Percentiles rank a stretch among this genome's conserved stretches.
These are phyloP conservation scores for Pyrenula aspistea DNA, from an alignment of 495 filamentous ascomycete species.

Conservation along the genomic window DNA sequence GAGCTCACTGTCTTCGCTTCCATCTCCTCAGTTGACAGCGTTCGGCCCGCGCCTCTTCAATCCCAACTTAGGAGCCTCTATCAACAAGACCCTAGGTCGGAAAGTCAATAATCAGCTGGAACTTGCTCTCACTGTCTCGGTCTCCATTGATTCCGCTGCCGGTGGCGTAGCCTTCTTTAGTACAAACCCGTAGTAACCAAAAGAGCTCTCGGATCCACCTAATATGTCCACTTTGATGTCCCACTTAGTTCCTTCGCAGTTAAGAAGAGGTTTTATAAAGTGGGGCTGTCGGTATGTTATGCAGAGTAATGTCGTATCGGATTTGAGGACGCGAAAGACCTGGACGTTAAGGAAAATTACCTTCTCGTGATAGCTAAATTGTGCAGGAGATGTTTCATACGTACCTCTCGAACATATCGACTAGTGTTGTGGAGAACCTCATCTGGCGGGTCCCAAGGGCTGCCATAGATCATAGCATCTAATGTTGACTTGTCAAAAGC, in stretches of 20 bases:
- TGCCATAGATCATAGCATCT: constrained; percentile 49
- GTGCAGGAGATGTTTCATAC: not conserved
- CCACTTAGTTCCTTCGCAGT: constrained; percentile 27
- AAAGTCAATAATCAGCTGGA: constrained; percentile 1
- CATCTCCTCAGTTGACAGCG: not conserved
- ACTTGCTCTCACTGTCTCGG: not conserved
- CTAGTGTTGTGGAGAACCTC: constrained; percentile 37
- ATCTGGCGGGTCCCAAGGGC: constrained; percentile 41
- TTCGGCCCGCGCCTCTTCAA: not conserved
- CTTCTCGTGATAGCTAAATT: not conserved
- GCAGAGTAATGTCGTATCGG: constrained; percentile 39
- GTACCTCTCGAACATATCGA: constrained; percentile 40
- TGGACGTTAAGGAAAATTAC: constrained; percentile 13
- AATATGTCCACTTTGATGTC: constrained; percentile 27
- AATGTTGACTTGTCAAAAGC: constrained; percentile 52
- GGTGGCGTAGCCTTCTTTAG: constrained; percentile 20
- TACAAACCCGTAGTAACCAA: constrained; percentile 40
- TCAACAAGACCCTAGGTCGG: not conserved
- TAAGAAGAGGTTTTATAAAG: constrained; percentile 40
- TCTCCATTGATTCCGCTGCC: constrained; percentile 2
- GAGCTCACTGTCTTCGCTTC: not conserved
- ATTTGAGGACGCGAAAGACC: constrained; percentile 41
- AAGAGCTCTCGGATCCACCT: constrained; percentile 19
- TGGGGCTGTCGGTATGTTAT: constrained; percentile 51
- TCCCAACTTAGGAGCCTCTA: not conserved